Base-by-base conservation (phyloP, 2,329 filamentous ascomycete species). In the Peltaster fructicola region DNA sequence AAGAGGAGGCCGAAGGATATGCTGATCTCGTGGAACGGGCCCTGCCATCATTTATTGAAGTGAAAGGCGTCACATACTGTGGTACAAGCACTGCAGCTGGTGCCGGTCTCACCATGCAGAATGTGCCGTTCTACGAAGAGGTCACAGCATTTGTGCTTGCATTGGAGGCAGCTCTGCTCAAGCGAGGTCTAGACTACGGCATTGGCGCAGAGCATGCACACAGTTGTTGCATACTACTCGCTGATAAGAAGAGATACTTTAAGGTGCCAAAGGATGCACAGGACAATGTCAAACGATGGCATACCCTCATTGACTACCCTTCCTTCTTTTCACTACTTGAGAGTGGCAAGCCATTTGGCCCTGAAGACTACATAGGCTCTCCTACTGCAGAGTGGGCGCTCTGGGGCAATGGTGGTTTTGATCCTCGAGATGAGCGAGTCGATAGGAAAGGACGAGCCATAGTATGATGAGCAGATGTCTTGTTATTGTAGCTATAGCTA, bases 11-110 rank as follows among this genome's bases (percentile, higher is more conserved):
- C 5, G 67, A 74, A 36, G 85, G 85, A 4, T 95, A 98, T 44
- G 85, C 85, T 0, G 72, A 80, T 42, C 69, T 95, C 2, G 77
- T 95, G 10, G 78, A 84, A 45, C 71, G 73, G 36, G 84, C 77
- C 1, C 61, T 92, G 12, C 85, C 85, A 0, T 85, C 80, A 49
- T 92, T 95, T 45, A 71, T 95, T 23, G 85, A 95, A 57, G 67
- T 95, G 50, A 95, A 95, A 57, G 85, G 85, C 27, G 85, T 95
- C 17, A 95, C 85, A 1, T 95, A 88, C 56, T 95, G 88, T 52
- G 88, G 88, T 19, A 95, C 85, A 0, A 74, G 74, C 6, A 81
- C 81, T 1, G 78, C 78, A 6, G 73, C 77, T 4, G 75, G 73
- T 26, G 84, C 81, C 1, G 85, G 85, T 0, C 60, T 95, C 22